phyloP scores from a whole-genome alignment of 805 yeast genomes.

The Kodamaea nitidulidarum region DNA sequence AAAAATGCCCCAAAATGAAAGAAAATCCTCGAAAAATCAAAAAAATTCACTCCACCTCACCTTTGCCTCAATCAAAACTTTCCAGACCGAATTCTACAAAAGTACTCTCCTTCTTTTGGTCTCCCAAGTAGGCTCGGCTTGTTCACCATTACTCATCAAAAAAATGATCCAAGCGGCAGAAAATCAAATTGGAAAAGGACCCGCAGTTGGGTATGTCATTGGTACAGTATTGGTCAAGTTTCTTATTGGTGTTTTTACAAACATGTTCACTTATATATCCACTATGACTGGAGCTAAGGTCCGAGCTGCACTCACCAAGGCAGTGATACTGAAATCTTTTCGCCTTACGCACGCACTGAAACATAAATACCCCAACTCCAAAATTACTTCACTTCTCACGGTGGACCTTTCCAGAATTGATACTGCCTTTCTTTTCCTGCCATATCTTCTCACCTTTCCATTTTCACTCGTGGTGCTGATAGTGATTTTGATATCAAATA shows the following conservation, averaged over 20 bases:
- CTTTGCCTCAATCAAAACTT: conserved; percentile 23
- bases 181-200: conserved; percentile 24
- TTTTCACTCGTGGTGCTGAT: conserved; percentile 21
- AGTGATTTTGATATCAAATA: conserved; percentile 21
- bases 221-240: conserved; percentile 32
- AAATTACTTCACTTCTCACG: conserved; percentile 27
- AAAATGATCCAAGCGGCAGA: conserved; percentile 36
- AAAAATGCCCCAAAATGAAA: no score
- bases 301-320: conserved; percentile 24
- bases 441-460: conserved; percentile 22
- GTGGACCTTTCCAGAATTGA: conserved; percentile 26
- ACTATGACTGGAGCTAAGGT: conserved; percentile 26
- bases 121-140: conserved; percentile 24
- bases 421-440: conserved; percentile 26
- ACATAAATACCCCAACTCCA: conserved; percentile 20
- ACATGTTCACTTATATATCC: conserved; percentile 21
- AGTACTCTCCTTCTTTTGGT: conserved; percentile 20
- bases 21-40: no score
- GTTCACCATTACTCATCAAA: conserved; percentile 34
- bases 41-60: conserved; percentile 4
- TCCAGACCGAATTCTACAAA: conserved; percentile 23
- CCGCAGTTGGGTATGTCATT: conserved; percentile 40
- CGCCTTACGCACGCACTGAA: conserved; percentile 17
- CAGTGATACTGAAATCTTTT: conserved; percentile 22
- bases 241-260: conserved; percentile 18